A percentile compares a stretch with the other conserved stretches of the same genome.
phyloP scores from a whole-genome alignment of 1,284 basidiomycete genomes.

The Tilletiopsis washingtonensis region DNA sequence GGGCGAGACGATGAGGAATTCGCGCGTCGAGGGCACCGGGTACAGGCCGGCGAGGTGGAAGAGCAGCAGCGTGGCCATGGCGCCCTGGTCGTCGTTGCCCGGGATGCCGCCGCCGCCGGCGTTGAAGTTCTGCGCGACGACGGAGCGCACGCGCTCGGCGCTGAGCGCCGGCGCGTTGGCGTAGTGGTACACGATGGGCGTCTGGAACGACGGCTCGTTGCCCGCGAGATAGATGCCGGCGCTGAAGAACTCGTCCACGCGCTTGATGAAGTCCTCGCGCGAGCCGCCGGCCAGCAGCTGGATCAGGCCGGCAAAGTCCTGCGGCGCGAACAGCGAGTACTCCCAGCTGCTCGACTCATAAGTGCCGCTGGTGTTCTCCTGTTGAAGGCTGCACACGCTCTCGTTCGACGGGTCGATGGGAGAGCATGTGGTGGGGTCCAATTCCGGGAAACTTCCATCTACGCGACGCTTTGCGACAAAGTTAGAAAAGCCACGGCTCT shows the following conservation, averaged over 20 bases:
- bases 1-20: conserved; percentile 32
- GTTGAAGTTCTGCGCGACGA: conserved; percentile 27
- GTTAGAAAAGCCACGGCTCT: conserved; percentile 19
- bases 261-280: conserved; percentile 19
- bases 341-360: conserved; percentile 35
- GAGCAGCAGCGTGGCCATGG: conserved; percentile 62
- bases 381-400: conserved; percentile 27
- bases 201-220: conserved; percentile 37
- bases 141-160: conserved; percentile 21
- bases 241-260: conserved; percentile 34
- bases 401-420: conserved; percentile 20
- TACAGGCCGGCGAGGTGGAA: conserved; percentile 58
- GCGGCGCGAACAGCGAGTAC: conserved; percentile 33
- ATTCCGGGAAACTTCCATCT: conserved; percentile 23
- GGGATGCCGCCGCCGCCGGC: conserved; percentile 18
- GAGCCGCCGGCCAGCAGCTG: conserved; percentile 19
- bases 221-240: conserved; percentile 26
- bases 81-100: conserved; percentile 57
- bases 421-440: conserved; percentile 28
- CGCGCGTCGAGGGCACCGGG: conserved; percentile 53
- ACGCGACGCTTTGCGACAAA: conserved; percentile 29
- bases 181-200: conserved; percentile 22
- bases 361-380: conserved; percentile 26
- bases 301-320: conserved; percentile 31
- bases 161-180: conserved; percentile 15